Conservation (phyloP, 495 filamentous ascomycete genomes). For the Apiosordaria backusii region DNA sequence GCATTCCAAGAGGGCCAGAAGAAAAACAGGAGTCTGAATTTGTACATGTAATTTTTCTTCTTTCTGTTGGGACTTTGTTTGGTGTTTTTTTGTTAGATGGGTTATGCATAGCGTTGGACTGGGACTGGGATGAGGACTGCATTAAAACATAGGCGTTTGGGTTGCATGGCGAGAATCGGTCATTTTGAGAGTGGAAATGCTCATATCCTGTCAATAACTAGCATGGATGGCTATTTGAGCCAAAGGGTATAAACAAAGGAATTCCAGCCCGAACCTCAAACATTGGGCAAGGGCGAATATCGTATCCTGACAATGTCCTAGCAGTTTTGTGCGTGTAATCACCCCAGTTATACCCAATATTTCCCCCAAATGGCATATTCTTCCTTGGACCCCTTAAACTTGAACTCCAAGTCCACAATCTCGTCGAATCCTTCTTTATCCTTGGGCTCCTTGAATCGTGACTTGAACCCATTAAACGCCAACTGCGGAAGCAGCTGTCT, state of each 20-base stretch:
- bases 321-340: background rate
- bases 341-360: conserved; percentile 60
- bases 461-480: conserved; percentile 71
- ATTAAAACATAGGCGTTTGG: background rate
- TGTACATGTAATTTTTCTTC: background rate
- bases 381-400: conserved; percentile 45
- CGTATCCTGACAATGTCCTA: background rate
- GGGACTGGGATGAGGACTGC: background rate
- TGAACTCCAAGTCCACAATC: conserved; percentile 65
- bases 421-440: conserved; percentile 80
- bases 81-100: background rate
- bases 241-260: background rate
- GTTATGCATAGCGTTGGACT: background rate
- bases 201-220: background rate
- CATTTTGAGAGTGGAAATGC: too few species aligned
- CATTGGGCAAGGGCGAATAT: background rate
- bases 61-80: background rate
- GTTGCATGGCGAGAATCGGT: background rate
- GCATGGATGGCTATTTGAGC: background rate
- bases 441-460: conserved; percentile 68
- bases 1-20: background rate
- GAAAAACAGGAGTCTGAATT: background rate
- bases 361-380: conserved; percentile 63
- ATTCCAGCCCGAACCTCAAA: background rate
- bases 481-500: conserved; percentile 68